These are phyloP conservation scores for Botrytis porri DNA, from an alignment of 2,329 filamentous ascomycete genomes.

Conservation along the genomic window DNA sequence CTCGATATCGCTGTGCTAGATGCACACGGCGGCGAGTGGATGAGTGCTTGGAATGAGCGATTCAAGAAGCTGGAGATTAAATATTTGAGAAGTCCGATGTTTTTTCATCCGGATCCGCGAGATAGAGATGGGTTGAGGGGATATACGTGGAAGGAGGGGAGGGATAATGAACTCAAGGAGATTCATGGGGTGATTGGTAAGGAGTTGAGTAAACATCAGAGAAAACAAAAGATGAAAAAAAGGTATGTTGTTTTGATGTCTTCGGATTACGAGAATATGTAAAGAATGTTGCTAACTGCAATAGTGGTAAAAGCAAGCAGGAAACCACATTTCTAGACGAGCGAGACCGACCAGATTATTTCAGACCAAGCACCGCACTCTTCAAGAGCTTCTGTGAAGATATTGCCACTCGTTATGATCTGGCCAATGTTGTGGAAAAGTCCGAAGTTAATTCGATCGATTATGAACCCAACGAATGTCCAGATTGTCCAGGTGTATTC, in stretches of 20 bases:
- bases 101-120: slow-evolving; percentile 75
- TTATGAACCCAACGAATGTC: slow-evolving; percentile 21
- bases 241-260: slow-evolving; percentile 41
- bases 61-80: slow-evolving; percentile 68
- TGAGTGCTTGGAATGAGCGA: slow-evolving; percentile 66
- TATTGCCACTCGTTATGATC: slow-evolving; percentile 55
- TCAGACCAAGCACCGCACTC: slow-evolving; percentile 58
- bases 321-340: slow-evolving; percentile 50
- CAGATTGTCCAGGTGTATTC: slow-evolving; percentile 54
- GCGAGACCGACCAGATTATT: slow-evolving; percentile 67
- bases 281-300: slow-evolving; percentile 1
- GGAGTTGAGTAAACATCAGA: slow-evolving; percentile 75
- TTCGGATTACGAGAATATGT: not conserved
- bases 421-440: slow-evolving; percentile 58
- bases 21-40: slow-evolving; percentile 60
- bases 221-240: slow-evolving; percentile 56
- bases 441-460: slow-evolving; percentile 40
- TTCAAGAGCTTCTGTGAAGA: slow-evolving; percentile 61
- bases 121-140: slow-evolving; percentile 72
- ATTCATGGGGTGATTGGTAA: slow-evolving; percentile 74
- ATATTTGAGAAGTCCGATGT: slow-evolving; percentile 75
- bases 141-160: slow-evolving; percentile 59
- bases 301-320: slow-evolving; percentile 39
- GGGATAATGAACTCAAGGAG: slow-evolving; percentile 63
- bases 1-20: slow-evolving; percentile 62